Base-by-base conservation (phyloP, 257 asterid genomes). In the Rubia yunnanensis region DNA sequence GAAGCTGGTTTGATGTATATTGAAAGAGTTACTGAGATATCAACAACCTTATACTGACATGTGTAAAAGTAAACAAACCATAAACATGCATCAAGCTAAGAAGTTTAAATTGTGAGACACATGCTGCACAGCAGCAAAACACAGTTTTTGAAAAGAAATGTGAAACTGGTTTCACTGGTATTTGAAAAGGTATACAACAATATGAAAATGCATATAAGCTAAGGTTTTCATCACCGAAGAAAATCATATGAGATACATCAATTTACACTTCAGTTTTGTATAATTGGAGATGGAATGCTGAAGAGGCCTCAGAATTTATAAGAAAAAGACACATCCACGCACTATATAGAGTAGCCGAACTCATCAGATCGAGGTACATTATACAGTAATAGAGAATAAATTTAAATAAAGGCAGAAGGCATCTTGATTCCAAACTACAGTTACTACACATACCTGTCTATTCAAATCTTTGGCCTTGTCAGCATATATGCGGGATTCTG, bases 391-490 rank as follows among this genome's bases (percentile, higher is more conserved):
- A 56, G 8, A 26, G 60, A 49, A n/a, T 49, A 49, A 49, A 18
- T 1, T 48, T 13, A 30, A n/a, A 68, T 20, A 30, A n/a, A 68
- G 32, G 26, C 15, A 26, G 31, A 34, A 20, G 15, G 46, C 35
- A 20, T 57, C 13, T 74, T 39, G 7, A 66, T 55, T 24, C 46
- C 48, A 36, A 44, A 58, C 36, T 10, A 46, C n/a, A n/a, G n/a
- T n/a, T 38, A 10, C 17, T 14, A 44, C 63, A 71, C 84, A 64
- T 39, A 92, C 98, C 96, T 92, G 98, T 32, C 92, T 88, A 76
- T 92, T 92, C 78, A 92, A 83, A 82, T 92, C 96, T 83, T 79
- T 89, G 65, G 96, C 95, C 78, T 86, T 89, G 30, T 88, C 89
- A 49, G 95, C 98, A 74, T 92, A 92, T 66, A 84, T 71, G 78